Conservation (phyloP, 2,329 filamentous ascomycete genomes). For the Neonectria sp. region DNA sequence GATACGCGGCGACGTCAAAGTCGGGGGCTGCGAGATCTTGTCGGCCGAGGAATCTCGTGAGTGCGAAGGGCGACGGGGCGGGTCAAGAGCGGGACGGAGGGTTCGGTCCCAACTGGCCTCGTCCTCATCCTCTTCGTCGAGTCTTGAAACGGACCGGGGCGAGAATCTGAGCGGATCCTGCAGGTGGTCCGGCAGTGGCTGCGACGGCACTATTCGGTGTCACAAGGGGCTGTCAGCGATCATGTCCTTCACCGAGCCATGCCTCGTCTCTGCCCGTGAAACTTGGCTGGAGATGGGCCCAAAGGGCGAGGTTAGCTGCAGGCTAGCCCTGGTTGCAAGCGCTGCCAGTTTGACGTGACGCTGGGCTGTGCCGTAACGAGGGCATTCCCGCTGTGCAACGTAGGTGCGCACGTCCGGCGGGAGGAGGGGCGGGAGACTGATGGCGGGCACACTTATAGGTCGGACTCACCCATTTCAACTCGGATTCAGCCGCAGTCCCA, state of each 20-base stretch:
- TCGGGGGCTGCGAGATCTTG: constrained; percentile 59
- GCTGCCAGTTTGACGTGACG: constrained; percentile 10
- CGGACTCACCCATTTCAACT: constrained; percentile 55
- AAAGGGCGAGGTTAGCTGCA: constrained; percentile 2
- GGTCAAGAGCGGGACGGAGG: constrained; percentile 63
- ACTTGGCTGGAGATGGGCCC: constrained; percentile 1
- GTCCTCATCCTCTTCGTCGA: constrained; percentile 69
- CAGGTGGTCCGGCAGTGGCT: constrained; percentile 70
- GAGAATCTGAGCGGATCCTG: constrained; percentile 68
- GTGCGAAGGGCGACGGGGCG: constrained; percentile 62
- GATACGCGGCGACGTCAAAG: constrained; percentile 56
- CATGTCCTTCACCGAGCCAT: constrained; percentile 26
- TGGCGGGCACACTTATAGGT: constrained; percentile 32
- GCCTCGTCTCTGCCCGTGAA: constrained; percentile 13
- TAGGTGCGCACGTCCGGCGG: constrained; percentile 29
- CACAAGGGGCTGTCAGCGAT: constrained; percentile 46
- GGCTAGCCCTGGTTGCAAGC: constrained; percentile 10
- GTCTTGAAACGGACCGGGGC: constrained; percentile 64
- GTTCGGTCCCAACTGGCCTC: constrained; percentile 67
- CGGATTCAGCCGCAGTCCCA: constrained; percentile 49
- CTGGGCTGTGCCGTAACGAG: constrained; percentile 34
- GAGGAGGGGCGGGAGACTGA: constrained; percentile 41
- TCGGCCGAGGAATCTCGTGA: constrained; percentile 73
- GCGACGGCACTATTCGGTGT: constrained; percentile 67
- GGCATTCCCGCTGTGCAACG: constrained; percentile 44